Conservation (phyloP, 1,284 basidiomycete species). For the Stygiomarasmius scandens region DNA sequence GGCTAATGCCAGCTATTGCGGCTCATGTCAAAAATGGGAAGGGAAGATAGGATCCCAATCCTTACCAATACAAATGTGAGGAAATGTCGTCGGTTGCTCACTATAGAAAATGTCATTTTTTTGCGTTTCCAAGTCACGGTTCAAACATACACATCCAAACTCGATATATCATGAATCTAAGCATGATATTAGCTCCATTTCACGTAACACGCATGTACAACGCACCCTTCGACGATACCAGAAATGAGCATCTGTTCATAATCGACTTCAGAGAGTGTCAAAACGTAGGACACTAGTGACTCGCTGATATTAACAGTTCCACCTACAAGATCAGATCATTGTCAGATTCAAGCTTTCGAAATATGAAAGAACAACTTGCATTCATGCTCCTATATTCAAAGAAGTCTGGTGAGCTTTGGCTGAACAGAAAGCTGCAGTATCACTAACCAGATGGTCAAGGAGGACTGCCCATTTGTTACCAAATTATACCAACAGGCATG, state of each 20-base stretch:
- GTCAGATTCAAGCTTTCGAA: neutral
- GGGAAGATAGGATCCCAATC: too few species aligned
- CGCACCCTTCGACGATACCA: slow-evolving; percentile 31
- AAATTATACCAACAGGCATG: slow-evolving; percentile 35
- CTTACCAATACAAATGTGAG: slow-evolving; percentile 26
- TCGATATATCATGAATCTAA: slow-evolving; percentile 33
- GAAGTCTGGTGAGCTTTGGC: neutral
- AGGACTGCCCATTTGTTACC: slow-evolving; percentile 25
- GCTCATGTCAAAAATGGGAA: too few species aligned
- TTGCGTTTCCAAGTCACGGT: too few species aligned
- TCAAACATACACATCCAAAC: slow-evolving; percentile 30
- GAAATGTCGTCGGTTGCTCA: slow-evolving; percentile 13
- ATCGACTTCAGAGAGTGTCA: neutral
- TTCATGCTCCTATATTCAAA: slow-evolving; percentile 31
- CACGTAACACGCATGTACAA: neutral
- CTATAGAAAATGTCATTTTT: too few species aligned
- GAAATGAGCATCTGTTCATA: slow-evolving; percentile 34
- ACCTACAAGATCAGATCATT: slow-evolving; percentile 14
- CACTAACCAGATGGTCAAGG: slow-evolving; percentile 28
- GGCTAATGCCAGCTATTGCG: slow-evolving; percentile 29
- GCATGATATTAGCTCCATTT: neutral
- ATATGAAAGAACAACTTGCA: slow-evolving; percentile 19
- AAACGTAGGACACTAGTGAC: neutral
- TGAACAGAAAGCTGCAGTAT: neutral
- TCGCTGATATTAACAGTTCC: slow-evolving; percentile 31